Conservation (phyloP, 1,284 basidiomycete species). For the Melampsora allii-populina region DNA sequence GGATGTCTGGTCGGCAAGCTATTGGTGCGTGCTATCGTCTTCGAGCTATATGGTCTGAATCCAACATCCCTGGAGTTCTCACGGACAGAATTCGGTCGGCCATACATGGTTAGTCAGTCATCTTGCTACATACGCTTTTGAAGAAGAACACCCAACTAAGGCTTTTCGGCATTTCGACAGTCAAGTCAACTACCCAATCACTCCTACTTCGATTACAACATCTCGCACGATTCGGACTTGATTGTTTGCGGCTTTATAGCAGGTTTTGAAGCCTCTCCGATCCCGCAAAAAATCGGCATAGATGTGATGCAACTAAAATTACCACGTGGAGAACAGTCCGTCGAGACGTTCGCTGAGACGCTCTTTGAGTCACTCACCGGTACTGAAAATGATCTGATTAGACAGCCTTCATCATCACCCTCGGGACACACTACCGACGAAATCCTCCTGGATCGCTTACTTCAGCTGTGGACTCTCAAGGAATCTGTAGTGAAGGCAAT, state of each 20-base stretch:
- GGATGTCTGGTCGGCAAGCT: constrained; percentile 32
- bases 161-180: constrained; percentile 5
- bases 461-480: constrained; percentile 42
- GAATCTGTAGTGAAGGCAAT: constrained; percentile 40
- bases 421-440: neutral
- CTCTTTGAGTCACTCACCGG: constrained; percentile 20
- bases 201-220: constrained; percentile 23
- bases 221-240: constrained; percentile 29
- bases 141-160: neutral
- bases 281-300: constrained; percentile 8
- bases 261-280: neutral
- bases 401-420: neutral
- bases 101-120: constrained; percentile 21
- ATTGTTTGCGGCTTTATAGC: constrained; percentile 21
- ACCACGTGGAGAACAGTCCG: constrained; percentile 1
- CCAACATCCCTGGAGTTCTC: constrained; percentile 7
- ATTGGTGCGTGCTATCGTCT: constrained; percentile 24
- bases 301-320: constrained; percentile 32
- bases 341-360: constrained; percentile 3
- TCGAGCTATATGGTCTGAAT: constrained; percentile 8
- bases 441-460: constrained; percentile 10
- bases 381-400: constrained; percentile 10
- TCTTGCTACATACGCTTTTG: too few relatives aligned
- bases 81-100: constrained; percentile 11
- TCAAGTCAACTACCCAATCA: constrained; percentile 13